Base-by-base conservation (phyloP, 495 filamentous ascomycete species). In the Talaromyces wortmannii region DNA sequence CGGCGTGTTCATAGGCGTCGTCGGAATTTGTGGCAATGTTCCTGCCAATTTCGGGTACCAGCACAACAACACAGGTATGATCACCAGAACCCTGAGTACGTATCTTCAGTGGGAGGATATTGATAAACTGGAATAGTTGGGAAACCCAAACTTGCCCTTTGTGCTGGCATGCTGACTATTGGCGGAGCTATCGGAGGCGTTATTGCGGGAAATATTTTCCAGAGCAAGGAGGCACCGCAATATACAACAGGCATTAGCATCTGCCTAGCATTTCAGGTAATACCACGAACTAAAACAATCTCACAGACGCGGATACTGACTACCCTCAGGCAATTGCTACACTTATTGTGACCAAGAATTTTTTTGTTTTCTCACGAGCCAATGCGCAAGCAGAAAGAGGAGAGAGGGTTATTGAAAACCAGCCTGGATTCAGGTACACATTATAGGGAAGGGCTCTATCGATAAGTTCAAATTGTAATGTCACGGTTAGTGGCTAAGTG, bases 1-100 rank as follows among this genome's bases (percentile, higher is more conserved):
- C 51, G 84, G 84, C 40, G 78, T 84, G 23, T 89, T 87, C 71
- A 66, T 87, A 32, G 74, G 76, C 31, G 82, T 80, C 2, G 78
- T 78, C 4, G 79, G 78, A 11, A 72, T 73, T 45, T 87, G 87
- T 65, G 73, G 82, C n/a, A 86, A 85, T 62, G 76, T 85, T 33
- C 84, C 73, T n/a, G 56, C 68, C 4, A 66, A 68, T 5, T 67
- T 87, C 75, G 76, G 81, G 0, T 86, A 84, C 61, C 83, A 87
- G 61, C 77, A 81, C 7, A 86, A 85, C 64, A 87, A 87, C 33
- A 36, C 33, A 36, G 33, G 33, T 36, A 36, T 36, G 33, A 6
- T 36, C 33, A 6, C 33, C 33, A 36, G 6, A 6, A 36, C 12
- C 33, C 33, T 36, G 33, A 36, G 33, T n/a, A n/a, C 33, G 33